Evolutionary conservation across 345 rosid genomes (phyloP).

Genomic region (Aquilaria malaccensis): DNA sequence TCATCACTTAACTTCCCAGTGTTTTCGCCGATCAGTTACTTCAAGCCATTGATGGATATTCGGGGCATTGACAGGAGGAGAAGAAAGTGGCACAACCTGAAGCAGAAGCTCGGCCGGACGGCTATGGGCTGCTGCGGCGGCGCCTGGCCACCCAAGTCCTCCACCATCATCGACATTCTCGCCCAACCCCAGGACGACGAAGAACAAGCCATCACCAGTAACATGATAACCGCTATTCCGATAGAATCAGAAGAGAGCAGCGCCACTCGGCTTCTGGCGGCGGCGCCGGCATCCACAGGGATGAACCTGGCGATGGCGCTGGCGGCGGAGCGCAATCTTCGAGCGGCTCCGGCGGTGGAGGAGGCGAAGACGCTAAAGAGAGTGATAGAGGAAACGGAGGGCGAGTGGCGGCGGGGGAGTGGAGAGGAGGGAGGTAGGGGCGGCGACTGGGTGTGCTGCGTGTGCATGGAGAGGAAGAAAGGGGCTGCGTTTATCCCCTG

Average conservation of each 20-base stretch:
- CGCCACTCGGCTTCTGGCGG: not conserved
- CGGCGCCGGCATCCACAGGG: constrained; percentile 8
- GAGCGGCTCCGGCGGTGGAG: constrained; percentile 20
- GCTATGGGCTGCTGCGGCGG: constrained; percentile 63
- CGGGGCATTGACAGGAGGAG: constrained; percentile 30
- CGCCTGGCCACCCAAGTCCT: constrained; percentile 28
- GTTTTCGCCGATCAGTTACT: not conserved
- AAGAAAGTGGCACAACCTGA: constrained; percentile 50
- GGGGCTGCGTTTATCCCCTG: constrained; percentile 95
- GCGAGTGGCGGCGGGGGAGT: constrained; percentile 30
- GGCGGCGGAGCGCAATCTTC: constrained; percentile 65
- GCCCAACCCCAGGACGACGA: constrained; percentile 16
- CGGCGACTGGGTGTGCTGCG: constrained; percentile 64
- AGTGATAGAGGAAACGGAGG: constrained; percentile 71
- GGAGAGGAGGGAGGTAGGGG: constrained; percentile 21
- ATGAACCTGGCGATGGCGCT: constrained; percentile 81
- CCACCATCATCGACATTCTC: constrained; percentile 18
- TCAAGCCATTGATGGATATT: not conserved
- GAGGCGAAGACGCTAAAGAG: constrained; percentile 59
- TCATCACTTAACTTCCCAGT: not conserved
- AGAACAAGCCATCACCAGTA: constrained; percentile 5
- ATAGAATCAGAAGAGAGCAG: not conserved
- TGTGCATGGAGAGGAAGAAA: constrained; percentile 89
- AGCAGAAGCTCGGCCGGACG: constrained; percentile 59
- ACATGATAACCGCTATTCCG: not conserved